A percentile compares a stretch with the other conserved stretches of the same genome.
Conservation (phyloP, 345 rosid genomes). For the Euphorbia lathyris region DNA sequence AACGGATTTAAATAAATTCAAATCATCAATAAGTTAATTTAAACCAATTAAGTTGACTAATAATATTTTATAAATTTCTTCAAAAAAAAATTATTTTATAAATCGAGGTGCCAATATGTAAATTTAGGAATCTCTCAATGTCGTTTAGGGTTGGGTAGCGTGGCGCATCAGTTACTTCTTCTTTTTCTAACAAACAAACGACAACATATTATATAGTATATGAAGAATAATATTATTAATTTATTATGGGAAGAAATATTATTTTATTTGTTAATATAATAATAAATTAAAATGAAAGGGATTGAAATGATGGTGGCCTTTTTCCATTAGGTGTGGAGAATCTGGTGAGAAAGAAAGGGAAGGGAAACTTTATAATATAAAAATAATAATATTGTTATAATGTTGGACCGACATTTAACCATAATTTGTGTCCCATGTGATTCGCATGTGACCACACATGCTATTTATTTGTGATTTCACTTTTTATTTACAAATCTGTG, state of each 20-base stretch:
- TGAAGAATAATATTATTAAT: not conserved
- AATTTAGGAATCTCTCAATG: no score
- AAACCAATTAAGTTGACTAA: no score
- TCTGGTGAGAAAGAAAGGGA: not conserved
- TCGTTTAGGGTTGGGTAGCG: slow-evolving; percentile 12
- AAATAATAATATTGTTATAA: not conserved
- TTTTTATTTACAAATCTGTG: not conserved
- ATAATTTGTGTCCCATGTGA: not conserved
- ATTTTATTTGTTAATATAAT: not conserved
- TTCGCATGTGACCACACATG: slow-evolving; percentile 3
- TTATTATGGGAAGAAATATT: not conserved
- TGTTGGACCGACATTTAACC: slow-evolving; percentile 10
- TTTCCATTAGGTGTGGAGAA: not conserved
- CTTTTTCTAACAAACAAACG: not conserved
- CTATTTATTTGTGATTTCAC: not conserved
- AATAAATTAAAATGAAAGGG: not conserved
- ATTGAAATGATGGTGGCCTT: slow-evolving; percentile 6
- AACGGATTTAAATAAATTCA: no score
- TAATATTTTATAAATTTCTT: no score
- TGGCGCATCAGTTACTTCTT: not conserved
- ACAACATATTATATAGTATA: not conserved
- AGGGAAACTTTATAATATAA: not conserved
- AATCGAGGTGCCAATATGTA: no score
- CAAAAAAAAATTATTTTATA: no score
- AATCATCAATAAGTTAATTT: no score